Evolutionary conservation across 192 early-diverging fungal species (phyloP).

Genomic region (Martensiomyces pterosporus): DNA sequence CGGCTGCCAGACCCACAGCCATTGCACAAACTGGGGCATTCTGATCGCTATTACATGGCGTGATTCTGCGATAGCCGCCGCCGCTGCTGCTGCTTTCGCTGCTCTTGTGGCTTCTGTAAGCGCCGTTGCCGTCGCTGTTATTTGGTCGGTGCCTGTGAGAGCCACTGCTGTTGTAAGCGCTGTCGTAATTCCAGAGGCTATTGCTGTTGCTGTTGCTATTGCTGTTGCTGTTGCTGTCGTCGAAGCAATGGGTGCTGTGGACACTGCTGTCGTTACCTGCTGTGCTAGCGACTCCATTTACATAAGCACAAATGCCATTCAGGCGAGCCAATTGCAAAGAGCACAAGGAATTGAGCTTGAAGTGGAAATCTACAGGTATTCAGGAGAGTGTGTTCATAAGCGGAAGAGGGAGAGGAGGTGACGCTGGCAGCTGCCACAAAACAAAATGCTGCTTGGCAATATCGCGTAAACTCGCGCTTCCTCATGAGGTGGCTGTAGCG

Average conservation of each 20-base stretch:
- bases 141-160: background rate
- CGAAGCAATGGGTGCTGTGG: background rate
- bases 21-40: constrained; percentile 5
- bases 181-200: background rate
- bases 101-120: too few relatives aligned
- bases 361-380: too few relatives aligned
- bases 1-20: constrained; percentile 39
- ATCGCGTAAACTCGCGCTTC: too few relatives aligned
- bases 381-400: too few relatives aligned
- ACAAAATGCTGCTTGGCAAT: too few relatives aligned
- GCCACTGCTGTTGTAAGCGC: background rate
- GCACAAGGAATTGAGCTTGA: too few relatives aligned
- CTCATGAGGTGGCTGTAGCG: too few relatives aligned
- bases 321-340: too few relatives aligned
- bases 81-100: background rate
- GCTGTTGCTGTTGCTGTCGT: background rate
- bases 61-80: background rate
- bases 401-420: too few relatives aligned
- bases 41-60: background rate
- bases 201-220: background rate
- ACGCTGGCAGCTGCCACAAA: too few relatives aligned
- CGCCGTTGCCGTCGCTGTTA: background rate
- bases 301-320: too few relatives aligned
- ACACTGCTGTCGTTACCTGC: constrained; percentile 1
- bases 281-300: constrained; percentile 4